Evolutionary conservation across 2,329 filamentous ascomycete species (phyloP).

Genomic region (Penicillium griseofulvum): DNA sequence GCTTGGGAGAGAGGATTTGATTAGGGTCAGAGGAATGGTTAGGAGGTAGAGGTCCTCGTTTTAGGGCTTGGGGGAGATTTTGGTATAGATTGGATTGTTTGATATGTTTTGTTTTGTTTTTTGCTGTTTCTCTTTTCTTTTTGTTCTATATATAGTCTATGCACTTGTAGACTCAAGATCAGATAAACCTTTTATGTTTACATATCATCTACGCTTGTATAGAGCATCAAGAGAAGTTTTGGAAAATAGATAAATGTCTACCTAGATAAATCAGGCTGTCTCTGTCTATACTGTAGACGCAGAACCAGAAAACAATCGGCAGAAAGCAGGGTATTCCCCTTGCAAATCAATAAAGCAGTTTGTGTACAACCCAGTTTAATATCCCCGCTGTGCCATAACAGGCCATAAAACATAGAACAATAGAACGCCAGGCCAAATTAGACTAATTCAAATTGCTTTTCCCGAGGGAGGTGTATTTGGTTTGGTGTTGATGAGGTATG

Average conservation of each 20-base stretch:
- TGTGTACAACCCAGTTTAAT: constrained; percentile 5
- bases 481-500: background rate
- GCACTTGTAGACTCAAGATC: background rate
- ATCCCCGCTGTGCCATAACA: background rate
- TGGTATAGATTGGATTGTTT: background rate
- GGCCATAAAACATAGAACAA: background rate
- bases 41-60: constrained; percentile 10
- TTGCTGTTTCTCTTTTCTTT: background rate
- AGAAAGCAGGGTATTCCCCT: background rate
- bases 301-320: background rate
- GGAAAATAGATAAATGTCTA: background rate
- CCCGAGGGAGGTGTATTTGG: background rate
- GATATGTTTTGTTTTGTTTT: background rate
- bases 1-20: constrained; percentile 70
- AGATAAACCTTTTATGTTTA: background rate
- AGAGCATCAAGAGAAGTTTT: background rate
- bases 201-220: background rate
- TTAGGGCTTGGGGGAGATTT: background rate
- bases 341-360: background rate
- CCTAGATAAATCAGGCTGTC: background rate
- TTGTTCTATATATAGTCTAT: background rate
- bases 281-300: constrained; percentile 1
- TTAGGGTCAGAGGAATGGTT: constrained; percentile 69
- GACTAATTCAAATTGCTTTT: constrained; percentile 4
- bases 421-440: constrained; percentile 1